Evolutionary conservation across 306 rosid species (phyloP).

Genomic region (Phaseolus lunatus): DNA sequence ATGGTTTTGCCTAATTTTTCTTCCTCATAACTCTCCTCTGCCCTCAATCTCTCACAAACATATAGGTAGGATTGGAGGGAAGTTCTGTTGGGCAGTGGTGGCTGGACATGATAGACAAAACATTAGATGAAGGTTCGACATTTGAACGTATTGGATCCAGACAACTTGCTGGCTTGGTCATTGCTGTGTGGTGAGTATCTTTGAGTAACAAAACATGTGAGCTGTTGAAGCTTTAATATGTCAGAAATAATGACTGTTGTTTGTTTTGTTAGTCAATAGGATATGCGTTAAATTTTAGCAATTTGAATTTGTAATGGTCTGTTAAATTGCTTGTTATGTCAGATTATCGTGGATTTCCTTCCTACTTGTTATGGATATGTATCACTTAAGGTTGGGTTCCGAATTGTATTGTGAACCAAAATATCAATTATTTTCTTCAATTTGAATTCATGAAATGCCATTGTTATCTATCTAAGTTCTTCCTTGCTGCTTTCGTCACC

Average conservation of each 20-base stretch:
- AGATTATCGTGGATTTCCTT: conserved; percentile 36
- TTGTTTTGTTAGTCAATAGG: conserved; percentile 15
- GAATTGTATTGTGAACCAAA: conserved; percentile 36
- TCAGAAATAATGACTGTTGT: conserved; percentile 42
- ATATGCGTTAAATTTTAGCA: conserved; percentile 29
- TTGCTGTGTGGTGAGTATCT: conserved; percentile 85
- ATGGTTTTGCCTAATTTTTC: conserved; percentile 39
- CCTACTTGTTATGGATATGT: conserved; percentile 34
- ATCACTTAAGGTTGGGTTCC: conserved; percentile 28
- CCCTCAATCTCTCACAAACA: conserved; percentile 41
- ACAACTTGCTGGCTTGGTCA: conserved; percentile 98
- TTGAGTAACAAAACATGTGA: conserved; percentile 26
- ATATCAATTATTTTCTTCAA: conserved; percentile 23
- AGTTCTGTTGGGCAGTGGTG: conserved; percentile 98
- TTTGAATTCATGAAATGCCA: conserved; percentile 29
- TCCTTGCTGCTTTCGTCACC: conserved; percentile 37
- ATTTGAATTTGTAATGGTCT: conserved; percentile 30
- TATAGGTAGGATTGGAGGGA: conserved; percentile 97
- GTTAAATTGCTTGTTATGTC: conserved; percentile 41
- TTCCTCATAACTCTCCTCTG: conserved; percentile 34
- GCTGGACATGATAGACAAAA: conserved; percentile 96
- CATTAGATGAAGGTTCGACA: conserved; percentile 84
- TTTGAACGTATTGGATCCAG: conserved; percentile 97
- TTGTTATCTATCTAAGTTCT: conserved; percentile 22
- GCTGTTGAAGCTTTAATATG: conserved; percentile 40